Base-by-base conservation (phyloP, 768 basidiomycete genomes). In the Naganishia onofrii region DNA sequence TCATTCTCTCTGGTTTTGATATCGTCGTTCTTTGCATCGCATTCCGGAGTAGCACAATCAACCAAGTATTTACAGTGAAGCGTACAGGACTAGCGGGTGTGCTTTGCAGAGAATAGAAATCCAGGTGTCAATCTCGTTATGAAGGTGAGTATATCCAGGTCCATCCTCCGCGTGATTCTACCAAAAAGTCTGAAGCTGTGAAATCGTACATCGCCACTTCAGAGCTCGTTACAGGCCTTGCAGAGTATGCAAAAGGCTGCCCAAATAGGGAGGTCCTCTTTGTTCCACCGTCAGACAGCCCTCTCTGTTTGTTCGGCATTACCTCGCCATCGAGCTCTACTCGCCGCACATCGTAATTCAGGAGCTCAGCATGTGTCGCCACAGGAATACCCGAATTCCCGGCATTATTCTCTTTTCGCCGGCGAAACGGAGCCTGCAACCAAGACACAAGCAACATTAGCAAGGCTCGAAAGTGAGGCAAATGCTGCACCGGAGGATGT, bases 391-490 rank as follows among this genome's bases (percentile, higher is more conserved):
- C 12, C 34, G 32, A 12, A 21, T 36, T 46, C 42, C 2, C 68
- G 68, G 6, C 21, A 34, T 23, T 69, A 58, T 31, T 69, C 68
- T 10, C 68, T 69, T 38, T 69, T 69, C 54, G 56, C 68, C 21
- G 56, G 68, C 5, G 29, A 57, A 26, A 36, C 44, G 10, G 44
- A 26, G 23, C 51, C 56, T 51, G 42, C 56, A 26, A 67, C 70
- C 7, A 57, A 38, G 19, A 48, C 48, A 17, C 71, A 72, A 53
- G 63, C 46, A 32, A 29, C 48, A 26, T 76, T 79, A 31, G 79
- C 79, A 1, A 70, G 68, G 7, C 71, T 80, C 6, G 79, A 80
- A 68, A 75, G 75, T 8, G 70, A 74, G 19, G 77, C 77, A 2
- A 72, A 75, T 44, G 51, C 67, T 0, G 19, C 69, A 13, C 73